Percentiles rank a stretch among this genome's conserved stretches.
phyloP scores from a whole-genome alignment of 2,329 filamentous ascomycete genomes.

The Albophoma yamanashiensis region DNA sequence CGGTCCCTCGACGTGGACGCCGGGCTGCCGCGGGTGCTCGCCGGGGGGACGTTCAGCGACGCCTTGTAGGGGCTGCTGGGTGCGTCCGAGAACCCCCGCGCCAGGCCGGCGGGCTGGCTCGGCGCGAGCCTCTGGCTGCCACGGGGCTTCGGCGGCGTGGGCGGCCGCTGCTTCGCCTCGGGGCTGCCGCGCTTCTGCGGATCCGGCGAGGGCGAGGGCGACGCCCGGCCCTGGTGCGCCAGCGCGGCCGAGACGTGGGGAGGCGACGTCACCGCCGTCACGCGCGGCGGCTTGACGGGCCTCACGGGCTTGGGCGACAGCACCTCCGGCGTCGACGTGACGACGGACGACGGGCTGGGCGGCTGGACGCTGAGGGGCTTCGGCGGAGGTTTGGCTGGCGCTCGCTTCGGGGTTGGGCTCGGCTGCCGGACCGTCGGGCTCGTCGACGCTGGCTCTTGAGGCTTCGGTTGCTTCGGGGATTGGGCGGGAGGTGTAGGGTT shows the following conservation, averaged over 20 bases:
- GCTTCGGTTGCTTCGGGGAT: constrained; percentile 9
- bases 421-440: background rate
- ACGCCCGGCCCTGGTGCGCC: constrained; percentile 5
- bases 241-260: constrained; percentile 14
- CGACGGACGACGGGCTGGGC: constrained; percentile 9
- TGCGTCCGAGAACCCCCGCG: constrained; percentile 5
- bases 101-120: constrained; percentile 1
- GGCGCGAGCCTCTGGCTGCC: constrained; percentile 11
- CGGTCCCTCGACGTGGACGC: background rate
- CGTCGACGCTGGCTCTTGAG: constrained; percentile 5
- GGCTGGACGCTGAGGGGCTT: constrained; percentile 9
- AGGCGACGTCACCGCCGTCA: constrained; percentile 13
- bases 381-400: background rate
- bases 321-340: constrained; percentile 13
- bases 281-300: constrained; percentile 16
- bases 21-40: background rate
- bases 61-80: background rate
- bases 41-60: background rate
- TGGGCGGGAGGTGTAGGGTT: background rate
- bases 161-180: constrained; percentile 15
- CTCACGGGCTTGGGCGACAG: constrained; percentile 23
- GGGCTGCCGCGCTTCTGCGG: constrained; percentile 14
- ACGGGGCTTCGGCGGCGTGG: constrained; percentile 25
- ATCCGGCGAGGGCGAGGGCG: constrained; percentile 15
- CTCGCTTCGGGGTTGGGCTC: background rate